Conservation (phyloP, 805 yeast species). For the Wickerhamiella azyma region DNA sequence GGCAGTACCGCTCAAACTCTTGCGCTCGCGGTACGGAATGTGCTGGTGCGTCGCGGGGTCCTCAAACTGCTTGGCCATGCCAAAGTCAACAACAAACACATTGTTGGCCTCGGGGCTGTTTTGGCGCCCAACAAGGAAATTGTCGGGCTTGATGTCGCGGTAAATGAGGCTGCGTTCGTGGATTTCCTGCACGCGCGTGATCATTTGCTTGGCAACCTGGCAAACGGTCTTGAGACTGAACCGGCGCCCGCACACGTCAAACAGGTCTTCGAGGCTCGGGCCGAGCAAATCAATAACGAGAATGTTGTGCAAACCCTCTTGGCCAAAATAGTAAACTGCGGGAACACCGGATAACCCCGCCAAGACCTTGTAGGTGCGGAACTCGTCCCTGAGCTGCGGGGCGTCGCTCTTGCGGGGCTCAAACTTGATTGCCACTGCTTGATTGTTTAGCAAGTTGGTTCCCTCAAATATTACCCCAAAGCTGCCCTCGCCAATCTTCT, state of each 20-base stretch:
- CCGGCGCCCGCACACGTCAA: constrained; percentile 95
- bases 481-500: constrained; percentile 96
- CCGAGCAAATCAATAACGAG: constrained; percentile 89
- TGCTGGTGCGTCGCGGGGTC: constrained; percentile 93
- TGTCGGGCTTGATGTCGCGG: constrained; percentile 96
- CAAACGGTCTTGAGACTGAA: constrained; percentile 80
- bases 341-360: constrained; percentile 80
- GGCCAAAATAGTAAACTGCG: constrained; percentile 91
- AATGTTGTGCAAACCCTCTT: constrained; percentile 93
- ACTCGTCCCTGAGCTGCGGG: constrained; percentile 93
- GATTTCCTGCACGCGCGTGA: constrained; percentile 66
- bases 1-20: constrained; percentile 92
- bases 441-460: constrained; percentile 74
- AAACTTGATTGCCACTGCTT: constrained; percentile 90
- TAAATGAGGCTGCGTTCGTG: constrained; percentile 85
- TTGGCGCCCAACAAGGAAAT: constrained; percentile 84
- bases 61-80: constrained; percentile 96
- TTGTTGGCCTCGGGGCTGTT: constrained; percentile 69
- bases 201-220: constrained; percentile 91
- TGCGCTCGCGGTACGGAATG: constrained; percentile 91
- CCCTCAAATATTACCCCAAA: constrained; percentile 97
- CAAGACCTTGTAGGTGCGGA: constrained; percentile 77
- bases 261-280: constrained; percentile 88
- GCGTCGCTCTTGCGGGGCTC: constrained; percentile 93
- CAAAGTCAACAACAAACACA: constrained; percentile 87